These are phyloP conservation scores for Sporothrix dimorphospora DNA, from an alignment of 2,329 filamentous ascomycete species.

Conservation along the genomic window DNA sequence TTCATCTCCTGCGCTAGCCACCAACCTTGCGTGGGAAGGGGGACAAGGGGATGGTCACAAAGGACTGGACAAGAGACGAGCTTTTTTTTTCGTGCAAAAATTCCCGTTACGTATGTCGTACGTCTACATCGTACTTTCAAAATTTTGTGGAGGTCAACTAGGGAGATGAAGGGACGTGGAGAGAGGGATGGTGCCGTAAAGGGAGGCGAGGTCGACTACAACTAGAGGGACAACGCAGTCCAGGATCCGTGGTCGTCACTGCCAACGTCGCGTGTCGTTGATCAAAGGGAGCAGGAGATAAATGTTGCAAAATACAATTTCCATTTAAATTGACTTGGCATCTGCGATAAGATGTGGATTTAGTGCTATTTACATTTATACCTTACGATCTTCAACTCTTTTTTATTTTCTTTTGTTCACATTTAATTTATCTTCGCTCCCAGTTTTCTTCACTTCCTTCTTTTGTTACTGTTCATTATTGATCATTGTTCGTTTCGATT, in stretches of 20 bases:
- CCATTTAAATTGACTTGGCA: not conserved
- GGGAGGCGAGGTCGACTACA: not conserved
- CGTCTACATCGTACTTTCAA: conserved; percentile 1
- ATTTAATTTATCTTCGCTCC: not conserved
- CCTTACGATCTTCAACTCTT: not conserved
- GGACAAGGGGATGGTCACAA: not conserved
- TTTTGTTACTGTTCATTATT: too few species aligned
- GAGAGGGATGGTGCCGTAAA: not conserved
- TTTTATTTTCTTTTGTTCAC: not conserved
- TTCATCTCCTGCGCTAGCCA: not conserved
- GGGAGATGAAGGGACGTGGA: not conserved
- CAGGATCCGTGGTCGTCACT: not conserved
- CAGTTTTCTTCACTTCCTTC: not conserved
- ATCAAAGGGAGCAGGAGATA: not conserved
- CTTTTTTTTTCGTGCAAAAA: not conserved
- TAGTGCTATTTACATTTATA: not conserved
- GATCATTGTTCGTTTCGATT: not conserved
- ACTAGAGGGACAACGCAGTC: too few species aligned
- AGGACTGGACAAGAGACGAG: not conserved
- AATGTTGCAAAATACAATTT: not conserved
- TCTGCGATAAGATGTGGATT: not conserved
- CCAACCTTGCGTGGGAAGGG: not conserved
- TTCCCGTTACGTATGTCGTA: not conserved
- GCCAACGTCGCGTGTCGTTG: not conserved
- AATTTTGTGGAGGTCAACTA: not conserved